Evolutionary conservation across 2,329 filamentous ascomycete species (phyloP).

Genomic region (Ceratocystis variospora): DNA sequence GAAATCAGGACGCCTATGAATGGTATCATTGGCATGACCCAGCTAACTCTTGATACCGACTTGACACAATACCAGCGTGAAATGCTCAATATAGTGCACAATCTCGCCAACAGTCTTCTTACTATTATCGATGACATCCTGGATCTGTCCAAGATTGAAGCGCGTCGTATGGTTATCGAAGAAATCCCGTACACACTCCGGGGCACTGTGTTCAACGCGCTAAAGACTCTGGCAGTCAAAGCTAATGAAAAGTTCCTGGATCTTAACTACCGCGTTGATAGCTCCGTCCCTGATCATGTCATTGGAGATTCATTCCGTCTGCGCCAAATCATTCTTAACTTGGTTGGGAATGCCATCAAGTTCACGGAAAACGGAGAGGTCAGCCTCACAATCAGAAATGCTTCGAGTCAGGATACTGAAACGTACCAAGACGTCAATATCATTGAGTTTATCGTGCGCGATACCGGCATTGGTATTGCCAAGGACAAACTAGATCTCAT

Average conservation of each 20-base stretch:
- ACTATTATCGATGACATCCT: conserved; percentile 88
- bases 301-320: conserved; percentile 93
- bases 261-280: conserved; percentile 85
- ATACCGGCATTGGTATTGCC: conserved; percentile 94
- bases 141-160: conserved; percentile 72
- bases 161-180: conserved; percentile 95
- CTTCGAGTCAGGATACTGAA: conserved; percentile 37
- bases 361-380: conserved; percentile 97
- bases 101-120: conserved; percentile 84
- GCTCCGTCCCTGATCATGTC: conserved; percentile 84
- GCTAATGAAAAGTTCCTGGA: conserved; percentile 92
- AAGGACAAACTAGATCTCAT: conserved; percentile 92
- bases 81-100: conserved; percentile 97
- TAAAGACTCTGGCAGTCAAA: conserved; percentile 94
- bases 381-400: conserved; percentile 66
- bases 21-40: conserved; percentile 96
- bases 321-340: conserved; percentile 89
- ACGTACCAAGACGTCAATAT: conserved; percentile 60
- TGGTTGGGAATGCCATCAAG: conserved; percentile 97
- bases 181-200: conserved; percentile 92
- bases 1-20: conserved; percentile 97
- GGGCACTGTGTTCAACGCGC: conserved; percentile 88
- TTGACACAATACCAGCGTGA: conserved; percentile 90
- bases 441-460: conserved; percentile 88
- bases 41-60: conserved; percentile 87